phyloP scores from a whole-genome alignment of 1,139 yeast species.

The Pneumocystis carinii region DNA sequence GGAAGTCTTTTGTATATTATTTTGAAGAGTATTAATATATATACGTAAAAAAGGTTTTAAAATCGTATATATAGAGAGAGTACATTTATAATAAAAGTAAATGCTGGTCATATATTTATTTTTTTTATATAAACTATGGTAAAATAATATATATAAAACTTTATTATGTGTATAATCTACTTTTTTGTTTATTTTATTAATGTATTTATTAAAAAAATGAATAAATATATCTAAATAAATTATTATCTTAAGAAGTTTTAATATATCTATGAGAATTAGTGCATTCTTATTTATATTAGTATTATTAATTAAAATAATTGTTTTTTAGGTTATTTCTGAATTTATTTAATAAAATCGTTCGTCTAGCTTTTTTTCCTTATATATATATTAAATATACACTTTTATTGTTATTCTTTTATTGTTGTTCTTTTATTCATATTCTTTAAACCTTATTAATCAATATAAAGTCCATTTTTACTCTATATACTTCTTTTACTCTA shows the following conservation, averaged over 20 bases:
- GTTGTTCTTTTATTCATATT: conserved; percentile 34
- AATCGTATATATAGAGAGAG: background rate
- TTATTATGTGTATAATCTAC: conserved; percentile 81
- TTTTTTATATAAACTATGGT: background rate
- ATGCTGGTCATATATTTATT: no score
- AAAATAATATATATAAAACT: conserved; percentile 26
- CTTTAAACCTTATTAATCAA: conserved; percentile 85
- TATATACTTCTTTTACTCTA: conserved; percentile 94
- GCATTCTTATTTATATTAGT: conserved; percentile 67
- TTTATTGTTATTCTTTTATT: conserved; percentile 41
- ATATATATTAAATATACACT: background rate
- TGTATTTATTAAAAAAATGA: conserved; percentile 39
- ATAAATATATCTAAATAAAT: no score
- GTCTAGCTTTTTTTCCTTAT: background rate
- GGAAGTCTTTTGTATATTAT: conserved; percentile 44
- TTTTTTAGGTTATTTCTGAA: conserved; percentile 79
- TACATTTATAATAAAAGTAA: no score
- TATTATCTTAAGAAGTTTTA: no score
- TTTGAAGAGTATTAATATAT: conserved; percentile 20
- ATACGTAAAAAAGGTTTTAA: background rate
- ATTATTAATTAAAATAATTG: conserved; percentile 86
- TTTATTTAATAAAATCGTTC: conserved; percentile 48
- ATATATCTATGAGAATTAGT: no score
- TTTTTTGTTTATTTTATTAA: conserved; percentile 91
- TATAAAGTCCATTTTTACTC: conserved; percentile 73